Base-by-base conservation (phyloP, 2,329 filamentous ascomycete species). In the Botrytis galanthina region DNA sequence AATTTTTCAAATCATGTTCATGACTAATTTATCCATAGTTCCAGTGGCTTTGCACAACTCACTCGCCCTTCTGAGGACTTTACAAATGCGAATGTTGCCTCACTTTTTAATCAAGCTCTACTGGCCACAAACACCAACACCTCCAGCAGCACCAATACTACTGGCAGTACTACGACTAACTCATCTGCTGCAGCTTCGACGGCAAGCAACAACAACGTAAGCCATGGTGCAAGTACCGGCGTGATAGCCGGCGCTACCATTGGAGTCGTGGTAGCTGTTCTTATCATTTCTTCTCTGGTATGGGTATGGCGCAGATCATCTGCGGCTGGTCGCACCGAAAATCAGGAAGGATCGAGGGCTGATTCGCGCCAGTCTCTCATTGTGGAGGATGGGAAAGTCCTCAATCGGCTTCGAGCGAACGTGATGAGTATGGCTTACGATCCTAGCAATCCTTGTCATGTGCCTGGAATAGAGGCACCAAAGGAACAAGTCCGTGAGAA, bases 171-270 rank as follows among this genome's bases (percentile, higher is more conserved):
- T 37, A 39, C 57, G 29, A 32, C 69, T 35, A 64, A 35, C 14
- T 54, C 59, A 32, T 64, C 59, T 20, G 18, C 44, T 51, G 18
- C 32, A 18, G 18, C 26, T 16, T 63, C 69, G 12, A n/a, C 39
- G 1, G 9, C 39, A 32, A n/a, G 26, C 42, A 22, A 35, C 9
- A 61, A 39, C 59, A 61, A 39, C 48, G n/a, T 14, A 51, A 51
- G 18, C 35, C 51, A 68, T 48, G 66, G 48, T 5, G 26, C 18
- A 57, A 68, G 66, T 10, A 61, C 63, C 10, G 63, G 63, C 4
- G 51, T 51, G 18, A 61, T 72, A 68, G 71, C 63, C 1, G 71
- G 71, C 18, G 63, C 71, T 60, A 69, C 71, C 44, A 69, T 72
- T 22, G 71, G 63, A 26, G 63, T 32, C 2, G 37, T 51, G 10